Percentiles rank a stretch among this genome's conserved stretches.
Conservation (phyloP, 257 asterid species). For the Salvia miltiorrhiza region DNA sequence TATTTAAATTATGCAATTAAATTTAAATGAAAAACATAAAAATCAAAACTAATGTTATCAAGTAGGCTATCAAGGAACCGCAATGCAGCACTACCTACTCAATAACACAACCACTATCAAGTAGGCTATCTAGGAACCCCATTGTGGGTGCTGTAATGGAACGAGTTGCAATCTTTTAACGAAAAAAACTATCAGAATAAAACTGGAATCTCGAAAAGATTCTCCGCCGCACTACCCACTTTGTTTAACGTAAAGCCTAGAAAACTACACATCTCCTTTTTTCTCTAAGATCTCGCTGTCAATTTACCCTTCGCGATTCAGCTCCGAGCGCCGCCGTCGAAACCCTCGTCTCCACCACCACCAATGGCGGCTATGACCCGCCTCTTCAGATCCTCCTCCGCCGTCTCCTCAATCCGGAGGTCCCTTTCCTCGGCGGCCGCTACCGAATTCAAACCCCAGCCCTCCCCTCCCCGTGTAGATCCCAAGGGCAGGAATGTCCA, state of each 20-base stretch:
- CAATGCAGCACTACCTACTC: too few relatives aligned
- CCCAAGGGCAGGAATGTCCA: constrained; percentile 66
- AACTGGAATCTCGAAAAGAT: constrained; percentile 34
- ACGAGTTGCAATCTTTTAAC: too few relatives aligned
- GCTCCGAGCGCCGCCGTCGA: constrained; percentile 9
- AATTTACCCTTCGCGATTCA: constrained; percentile 7
- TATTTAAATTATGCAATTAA: too few relatives aligned
- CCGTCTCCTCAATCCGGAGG: constrained; percentile 31
- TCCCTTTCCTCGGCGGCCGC: constrained; percentile 55
- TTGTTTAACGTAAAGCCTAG: constrained; percentile 20
- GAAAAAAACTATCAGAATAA: too few relatives aligned
- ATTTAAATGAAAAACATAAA: too few relatives aligned
- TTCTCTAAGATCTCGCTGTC: neutral
- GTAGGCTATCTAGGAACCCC: too few relatives aligned
- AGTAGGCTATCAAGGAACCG: too few relatives aligned
- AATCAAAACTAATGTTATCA: too few relatives aligned
- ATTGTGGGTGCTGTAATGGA: too few relatives aligned
- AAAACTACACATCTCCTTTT: constrained; percentile 4
- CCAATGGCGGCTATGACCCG: constrained; percentile 86
- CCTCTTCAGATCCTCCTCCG: constrained; percentile 49
- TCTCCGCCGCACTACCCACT: constrained; percentile 4
- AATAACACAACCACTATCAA: too few relatives aligned
- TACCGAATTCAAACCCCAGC: constrained; percentile 33
- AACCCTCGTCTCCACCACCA: constrained; percentile 23
- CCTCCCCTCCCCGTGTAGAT: constrained; percentile 37